Evolutionary conservation across 176 grass and related monocot species (phyloP).

Genomic region (Triticum monococcum): DNA sequence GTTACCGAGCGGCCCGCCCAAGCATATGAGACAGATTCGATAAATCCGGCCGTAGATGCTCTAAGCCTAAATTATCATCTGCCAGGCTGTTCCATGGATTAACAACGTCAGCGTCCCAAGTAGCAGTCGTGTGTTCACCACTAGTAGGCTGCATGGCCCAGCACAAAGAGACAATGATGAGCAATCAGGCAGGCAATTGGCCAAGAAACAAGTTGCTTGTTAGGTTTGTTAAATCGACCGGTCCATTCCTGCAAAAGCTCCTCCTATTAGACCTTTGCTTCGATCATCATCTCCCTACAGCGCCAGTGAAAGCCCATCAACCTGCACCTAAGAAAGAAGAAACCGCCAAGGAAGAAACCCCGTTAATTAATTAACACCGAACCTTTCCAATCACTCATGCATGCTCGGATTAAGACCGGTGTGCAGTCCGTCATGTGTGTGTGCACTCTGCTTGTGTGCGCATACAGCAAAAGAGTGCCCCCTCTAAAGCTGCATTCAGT

Average conservation of each 20-base stretch:
- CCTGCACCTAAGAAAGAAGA: not conserved
- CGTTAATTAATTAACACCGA: not conserved
- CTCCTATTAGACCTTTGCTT: not conserved
- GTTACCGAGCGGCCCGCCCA: too few species aligned
- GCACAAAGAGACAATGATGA: constrained; percentile 28
- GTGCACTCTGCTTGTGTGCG: constrained; percentile 43
- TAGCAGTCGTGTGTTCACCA: not conserved
- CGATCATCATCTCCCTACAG: constrained; percentile 32
- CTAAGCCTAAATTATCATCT: not conserved
- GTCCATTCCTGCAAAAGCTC: constrained; percentile 41
- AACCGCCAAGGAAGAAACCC: not conserved
- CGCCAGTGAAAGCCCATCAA: constrained; percentile 29
- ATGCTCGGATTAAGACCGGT: not conserved
- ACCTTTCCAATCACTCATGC: constrained; percentile 12
- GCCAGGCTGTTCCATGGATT: not conserved
- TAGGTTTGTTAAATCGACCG: constrained; percentile 21
- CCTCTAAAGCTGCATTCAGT: constrained; percentile 34
- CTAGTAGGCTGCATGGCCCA: constrained; percentile 7
- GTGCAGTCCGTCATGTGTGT: not conserved
- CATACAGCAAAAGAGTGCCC: constrained; percentile 16
- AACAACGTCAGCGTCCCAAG: not conserved
- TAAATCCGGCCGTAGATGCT: too few species aligned
- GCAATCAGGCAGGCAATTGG: not conserved
- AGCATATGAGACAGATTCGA: too few species aligned
- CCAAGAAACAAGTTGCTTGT: not conserved